Conservation (phyloP, 345 rosid species). For the Euphorbia pulcherrima region DNA sequence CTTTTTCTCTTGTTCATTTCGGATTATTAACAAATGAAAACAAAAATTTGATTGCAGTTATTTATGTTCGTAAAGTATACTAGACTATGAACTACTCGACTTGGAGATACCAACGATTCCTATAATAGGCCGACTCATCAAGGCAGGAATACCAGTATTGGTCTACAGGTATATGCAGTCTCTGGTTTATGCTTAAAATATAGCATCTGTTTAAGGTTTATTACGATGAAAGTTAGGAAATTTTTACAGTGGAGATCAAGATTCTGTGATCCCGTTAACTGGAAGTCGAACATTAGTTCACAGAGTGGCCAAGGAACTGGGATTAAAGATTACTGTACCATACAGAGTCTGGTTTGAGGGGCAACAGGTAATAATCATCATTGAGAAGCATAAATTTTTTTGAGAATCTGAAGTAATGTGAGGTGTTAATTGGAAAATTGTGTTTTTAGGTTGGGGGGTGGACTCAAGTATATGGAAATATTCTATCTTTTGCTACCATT, state of each 20-base stretch:
- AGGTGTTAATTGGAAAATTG: background rate
- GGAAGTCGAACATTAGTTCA: conserved; percentile 73
- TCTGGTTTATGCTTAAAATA: background rate
- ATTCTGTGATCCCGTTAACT: conserved; percentile 34
- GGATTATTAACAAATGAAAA: background rate
- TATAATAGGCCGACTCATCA: conserved; percentile 53
- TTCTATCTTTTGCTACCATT: conserved; percentile 49
- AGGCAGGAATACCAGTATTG: conserved; percentile 72
- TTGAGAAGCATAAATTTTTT: background rate
- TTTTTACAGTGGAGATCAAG: conserved; percentile 51
- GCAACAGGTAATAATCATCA: conserved; percentile 23
- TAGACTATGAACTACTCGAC: conserved; percentile 72
- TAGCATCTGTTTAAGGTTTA: background rate
- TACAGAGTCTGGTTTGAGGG: conserved; percentile 36
- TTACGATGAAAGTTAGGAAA: conserved; percentile 1
- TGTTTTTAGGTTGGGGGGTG: conserved; percentile 70
- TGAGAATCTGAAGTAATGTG: background rate
- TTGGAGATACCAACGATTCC: conserved; percentile 75
- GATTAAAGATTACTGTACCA: conserved; percentile 29
- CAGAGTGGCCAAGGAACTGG: conserved; percentile 40
- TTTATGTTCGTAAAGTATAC: conserved; percentile 44
- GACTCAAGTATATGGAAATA: conserved; percentile 44
- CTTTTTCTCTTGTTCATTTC: conserved; percentile 4
- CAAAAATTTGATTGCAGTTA: background rate
- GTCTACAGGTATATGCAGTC: conserved; percentile 64